phyloP scores from a whole-genome alignment of 1,139 yeast genomes.

The Yamadazyma aaseri region DNA sequence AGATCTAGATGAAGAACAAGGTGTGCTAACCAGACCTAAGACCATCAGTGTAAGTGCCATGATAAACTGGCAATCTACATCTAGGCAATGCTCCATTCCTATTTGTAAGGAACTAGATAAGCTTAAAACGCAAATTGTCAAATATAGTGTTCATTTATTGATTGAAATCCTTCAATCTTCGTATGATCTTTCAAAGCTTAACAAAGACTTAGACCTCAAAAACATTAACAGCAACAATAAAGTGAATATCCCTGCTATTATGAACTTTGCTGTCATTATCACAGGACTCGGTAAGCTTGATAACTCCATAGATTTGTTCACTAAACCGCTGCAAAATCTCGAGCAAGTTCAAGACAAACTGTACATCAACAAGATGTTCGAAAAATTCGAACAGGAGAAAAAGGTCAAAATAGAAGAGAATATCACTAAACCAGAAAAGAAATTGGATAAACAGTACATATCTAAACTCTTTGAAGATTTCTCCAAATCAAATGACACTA shows the following conservation, averaged over 20 bases:
- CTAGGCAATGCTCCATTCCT: conserved; percentile 48
- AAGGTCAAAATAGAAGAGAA: conserved; percentile 2
- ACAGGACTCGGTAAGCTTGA: conserved; percentile 48
- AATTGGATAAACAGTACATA: conserved; percentile 16
- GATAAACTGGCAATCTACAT: conserved; percentile 26
- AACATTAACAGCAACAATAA: conserved; percentile 15
- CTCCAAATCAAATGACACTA: conserved; percentile 6
- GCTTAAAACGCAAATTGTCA: conserved; percentile 28
- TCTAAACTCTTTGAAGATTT: conserved; percentile 18
- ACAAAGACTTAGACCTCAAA: conserved; percentile 18
- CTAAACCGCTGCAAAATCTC: conserved; percentile 14
- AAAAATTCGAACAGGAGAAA: conserved; percentile 8
- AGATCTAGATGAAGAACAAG: conserved; percentile 72
- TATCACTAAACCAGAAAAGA: conserved; percentile 3
- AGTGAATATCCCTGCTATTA: conserved; percentile 46
- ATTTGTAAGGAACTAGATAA: conserved; percentile 39
- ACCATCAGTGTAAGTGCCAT: conserved; percentile 23
- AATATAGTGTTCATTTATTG: conserved; percentile 31
- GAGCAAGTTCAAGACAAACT: conserved; percentile 10
- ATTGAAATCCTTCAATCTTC: conserved; percentile 28
- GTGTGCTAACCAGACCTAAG: conserved; percentile 25
- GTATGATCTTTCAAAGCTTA: conserved; percentile 24
- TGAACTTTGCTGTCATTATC: conserved; percentile 49
- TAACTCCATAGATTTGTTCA: conserved; percentile 51
- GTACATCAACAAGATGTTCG: conserved; percentile 14